Evolutionary conservation across 176 grass and related monocot species (phyloP).

Genomic region (Tillandsia leiboldiana): DNA sequence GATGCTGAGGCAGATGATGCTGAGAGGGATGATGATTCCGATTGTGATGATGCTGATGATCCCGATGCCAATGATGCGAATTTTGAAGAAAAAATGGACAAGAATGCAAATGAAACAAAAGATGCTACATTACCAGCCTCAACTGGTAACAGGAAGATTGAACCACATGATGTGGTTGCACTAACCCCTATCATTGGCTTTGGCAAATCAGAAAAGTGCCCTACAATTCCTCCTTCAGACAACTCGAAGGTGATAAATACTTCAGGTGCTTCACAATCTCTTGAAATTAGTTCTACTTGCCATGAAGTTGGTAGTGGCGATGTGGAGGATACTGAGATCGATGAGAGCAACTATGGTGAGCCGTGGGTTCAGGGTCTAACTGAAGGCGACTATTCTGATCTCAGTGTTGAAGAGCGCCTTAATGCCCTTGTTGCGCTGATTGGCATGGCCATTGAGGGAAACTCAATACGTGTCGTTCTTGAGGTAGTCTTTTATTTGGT

Average conservation of each 20-base stretch:
- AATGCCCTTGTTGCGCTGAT: conserved; percentile 73
- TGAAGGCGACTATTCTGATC: conserved; percentile 83
- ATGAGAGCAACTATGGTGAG: conserved; percentile 74
- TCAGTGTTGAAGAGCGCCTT: conserved; percentile 85
- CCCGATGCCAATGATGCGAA: conserved; percentile 63
- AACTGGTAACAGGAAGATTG: conserved; percentile 18
- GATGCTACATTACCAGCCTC: conserved; percentile 18
- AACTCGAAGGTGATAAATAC: conserved; percentile 28
- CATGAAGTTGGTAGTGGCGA: conserved; percentile 32
- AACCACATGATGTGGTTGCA: conserved; percentile 13
- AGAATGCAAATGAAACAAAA: conserved; percentile 27
- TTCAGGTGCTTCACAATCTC: conserved; percentile 26
- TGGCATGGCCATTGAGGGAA: conserved; percentile 73
- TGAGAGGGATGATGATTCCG: conserved; percentile 25
- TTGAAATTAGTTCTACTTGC: conserved; percentile 35
- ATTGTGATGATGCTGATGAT: conserved; percentile 26
- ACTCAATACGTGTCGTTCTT: conserved; percentile 50
- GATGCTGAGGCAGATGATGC: conserved; percentile 27
- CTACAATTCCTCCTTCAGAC: conserved; percentile 17
- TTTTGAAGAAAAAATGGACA: conserved; percentile 39
- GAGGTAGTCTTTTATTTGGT: conserved; percentile 19
- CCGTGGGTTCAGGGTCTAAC: conserved; percentile 81
- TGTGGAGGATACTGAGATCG: conserved; percentile 55
- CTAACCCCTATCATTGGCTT: conserved; percentile 10
- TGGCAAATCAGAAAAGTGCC: conserved; percentile 29